These are phyloP conservation scores for Sequoiadendron giganteum DNA, from an alignment of 75 land plant species.

Conservation along the genomic window DNA sequence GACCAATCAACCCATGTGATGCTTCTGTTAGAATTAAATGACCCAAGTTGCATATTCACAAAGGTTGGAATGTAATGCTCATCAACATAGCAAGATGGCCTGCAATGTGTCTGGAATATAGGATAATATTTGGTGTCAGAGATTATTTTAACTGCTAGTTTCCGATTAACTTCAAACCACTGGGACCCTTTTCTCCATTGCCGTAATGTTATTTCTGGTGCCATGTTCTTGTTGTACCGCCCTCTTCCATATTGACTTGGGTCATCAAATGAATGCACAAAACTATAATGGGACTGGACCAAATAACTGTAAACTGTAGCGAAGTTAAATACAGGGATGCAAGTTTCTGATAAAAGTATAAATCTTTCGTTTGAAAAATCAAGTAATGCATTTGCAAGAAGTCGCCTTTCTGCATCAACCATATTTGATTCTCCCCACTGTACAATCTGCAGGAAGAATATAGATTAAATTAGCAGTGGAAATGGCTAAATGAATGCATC, in stretches of 20 bases:
- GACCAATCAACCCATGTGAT: constrained; percentile 63
- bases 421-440: constrained; percentile 69
- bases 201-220: constrained; percentile 47
- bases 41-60: constrained; percentile 37
- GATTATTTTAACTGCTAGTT: constrained; percentile 43
- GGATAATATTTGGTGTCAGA: constrained; percentile 56
- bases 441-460: constrained; percentile 22
- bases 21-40: constrained; percentile 46
- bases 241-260: constrained; percentile 60
- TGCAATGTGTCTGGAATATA: constrained; percentile 52
- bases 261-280: constrained; percentile 63
- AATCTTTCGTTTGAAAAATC: constrained; percentile 67
- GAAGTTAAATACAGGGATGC: constrained; percentile 65
- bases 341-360: constrained; percentile 61
- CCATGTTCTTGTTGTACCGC: constrained; percentile 48
- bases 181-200: constrained; percentile 64
- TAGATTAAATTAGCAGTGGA: not conserved
- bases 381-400: constrained; percentile 72
- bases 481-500: not conserved
- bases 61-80: constrained; percentile 73
- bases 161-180: constrained; percentile 55
- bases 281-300: constrained; percentile 49
- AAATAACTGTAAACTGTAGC: constrained; percentile 44
- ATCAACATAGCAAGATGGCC: constrained; percentile 63
- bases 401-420: constrained; percentile 73